These are phyloP conservation scores for Trichosporon inkin DNA, from an alignment of 1,284 basidiomycete species.

Conservation along the genomic window DNA sequence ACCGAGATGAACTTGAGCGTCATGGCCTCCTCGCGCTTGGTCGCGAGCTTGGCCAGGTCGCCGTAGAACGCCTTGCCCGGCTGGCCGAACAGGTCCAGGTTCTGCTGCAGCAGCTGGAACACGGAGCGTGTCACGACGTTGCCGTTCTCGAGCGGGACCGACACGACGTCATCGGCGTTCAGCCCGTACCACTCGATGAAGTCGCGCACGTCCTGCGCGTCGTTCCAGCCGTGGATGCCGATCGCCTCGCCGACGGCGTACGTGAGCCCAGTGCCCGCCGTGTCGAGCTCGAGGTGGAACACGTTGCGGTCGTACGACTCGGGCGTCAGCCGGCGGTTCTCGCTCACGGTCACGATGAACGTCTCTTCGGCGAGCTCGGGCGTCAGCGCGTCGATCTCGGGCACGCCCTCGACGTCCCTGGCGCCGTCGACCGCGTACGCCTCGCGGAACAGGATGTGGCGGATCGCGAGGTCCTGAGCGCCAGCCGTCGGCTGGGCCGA, in stretches of 20 bases:
- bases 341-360: constrained; percentile 86
- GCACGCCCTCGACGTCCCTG: constrained; percentile 36
- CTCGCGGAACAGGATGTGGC: constrained; percentile 80
- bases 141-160: constrained; percentile 60
- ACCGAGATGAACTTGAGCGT: constrained; percentile 89
- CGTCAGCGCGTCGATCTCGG: constrained; percentile 64
- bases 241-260: constrained; percentile 96
- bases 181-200: constrained; percentile 92
- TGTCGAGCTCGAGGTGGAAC: constrained; percentile 97
- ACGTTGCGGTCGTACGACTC: constrained; percentile 95
- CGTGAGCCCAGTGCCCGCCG: constrained; percentile 83
- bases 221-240: constrained; percentile 97
- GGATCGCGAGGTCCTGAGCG: constrained; percentile 81
- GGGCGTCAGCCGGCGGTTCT: constrained; percentile 92
- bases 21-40: constrained; percentile 67
- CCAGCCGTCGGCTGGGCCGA: constrained; percentile 36
- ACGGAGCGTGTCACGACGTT: constrained; percentile 76
- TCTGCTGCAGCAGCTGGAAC: constrained; percentile 92
- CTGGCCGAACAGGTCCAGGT: constrained; percentile 92
- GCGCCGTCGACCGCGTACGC: constrained; percentile 58
- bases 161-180: constrained; percentile 74
- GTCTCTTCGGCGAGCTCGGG: constrained; percentile 87
- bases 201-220: constrained; percentile 76
- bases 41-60: constrained; percentile 75
- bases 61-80: constrained; percentile 95